Base-by-base conservation (phyloP, 139 green algal genomes). In the Ettlia oleoabundans region DNA sequence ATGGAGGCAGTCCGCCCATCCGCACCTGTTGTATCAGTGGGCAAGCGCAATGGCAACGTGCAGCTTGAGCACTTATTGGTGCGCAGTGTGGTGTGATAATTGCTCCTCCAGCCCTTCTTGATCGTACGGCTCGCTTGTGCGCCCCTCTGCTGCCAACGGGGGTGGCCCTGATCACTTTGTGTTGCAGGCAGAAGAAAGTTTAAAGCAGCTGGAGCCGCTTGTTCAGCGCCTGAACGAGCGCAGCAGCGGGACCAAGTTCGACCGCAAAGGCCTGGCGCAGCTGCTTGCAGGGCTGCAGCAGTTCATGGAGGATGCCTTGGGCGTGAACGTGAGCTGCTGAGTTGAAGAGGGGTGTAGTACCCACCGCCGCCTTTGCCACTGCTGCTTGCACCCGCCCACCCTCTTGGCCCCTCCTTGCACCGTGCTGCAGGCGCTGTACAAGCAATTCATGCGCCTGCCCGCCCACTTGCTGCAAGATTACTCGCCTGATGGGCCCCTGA, bases 281-380 rank as follows among this genome's bases (percentile, higher is more conserved):
- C 74, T 94, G 37, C 38, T 97, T 6, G 84, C 84, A 26, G 87
- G 93, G 47, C 79, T 97, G n/a, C 80, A 90, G 74, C 91, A 97
- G 82, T 97, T 97, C 63, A 88, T 93, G 88, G 93, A 97, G 86
- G 89, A 93, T 40, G 91, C 90, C 4, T 84, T 96, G 77, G 93
- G 93, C n/a, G 85, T 88, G 32, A 88, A 95, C 40, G 93, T 92
- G 47, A 33, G 75, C 8, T n/a, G n/a, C n/a, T n/a, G n/a, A n/a
- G 22, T 64, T 64, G n/a, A n/a, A n/a, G n/a, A n/a, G n/a, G n/a
- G n/a, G n/a, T n/a, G n/a, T n/a, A n/a, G n/a, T n/a, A n/a, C n/a
- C n/a, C n/a, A n/a, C n/a, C n/a, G n/a, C n/a, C n/a, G n/a, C n/a
- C n/a, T n/a, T n/a, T n/a, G n/a, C n/a, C n/a, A n/a, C n/a, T n/a